These are phyloP conservation scores for Solidago caesia DNA, from an alignment of 129 eudicot genomes.

Conservation along the genomic window DNA sequence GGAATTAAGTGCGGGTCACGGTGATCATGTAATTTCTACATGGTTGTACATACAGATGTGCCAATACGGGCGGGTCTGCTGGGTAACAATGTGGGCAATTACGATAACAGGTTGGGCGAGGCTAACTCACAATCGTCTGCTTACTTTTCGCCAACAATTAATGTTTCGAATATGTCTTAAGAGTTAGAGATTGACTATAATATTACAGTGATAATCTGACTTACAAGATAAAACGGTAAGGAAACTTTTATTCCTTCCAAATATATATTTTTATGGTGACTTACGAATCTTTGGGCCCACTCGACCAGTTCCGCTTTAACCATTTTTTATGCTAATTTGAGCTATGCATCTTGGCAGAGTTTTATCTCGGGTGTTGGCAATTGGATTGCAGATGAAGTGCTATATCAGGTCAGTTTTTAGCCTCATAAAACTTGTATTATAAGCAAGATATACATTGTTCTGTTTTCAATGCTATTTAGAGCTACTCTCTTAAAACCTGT, in stretches of 20 bases:
- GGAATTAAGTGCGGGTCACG: not conserved
- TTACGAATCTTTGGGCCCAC: not conserved
- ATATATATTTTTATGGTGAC: not conserved
- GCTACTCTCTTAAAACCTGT: too few species aligned
- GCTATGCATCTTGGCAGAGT: slow-evolving; percentile 53
- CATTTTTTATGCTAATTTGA: slow-evolving; percentile 16
- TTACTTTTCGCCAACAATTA: not conserved
- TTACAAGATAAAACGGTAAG: not conserved
- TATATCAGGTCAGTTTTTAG: slow-evolving; percentile 61
- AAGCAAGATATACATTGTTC: too few species aligned
- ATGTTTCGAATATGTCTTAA: too few species aligned
- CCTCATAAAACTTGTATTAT: not conserved
- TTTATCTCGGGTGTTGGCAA: slow-evolving; percentile 95
- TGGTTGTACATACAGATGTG: not conserved
- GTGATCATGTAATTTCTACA: not conserved
- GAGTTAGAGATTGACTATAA: not conserved
- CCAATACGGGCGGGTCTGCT: not conserved
- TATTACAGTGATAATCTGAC: not conserved
- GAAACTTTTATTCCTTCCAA: not conserved
- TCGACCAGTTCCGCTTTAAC: not conserved
- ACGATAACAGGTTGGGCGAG: not conserved
- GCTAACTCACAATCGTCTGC: not conserved
- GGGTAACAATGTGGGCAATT: not conserved
- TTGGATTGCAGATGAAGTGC: slow-evolving; percentile 99
- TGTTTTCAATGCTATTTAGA: too few species aligned